These are phyloP conservation scores for Boletus reticuloceps DNA, from an alignment of 768 basidiomycete genomes.

Conservation along the genomic window DNA sequence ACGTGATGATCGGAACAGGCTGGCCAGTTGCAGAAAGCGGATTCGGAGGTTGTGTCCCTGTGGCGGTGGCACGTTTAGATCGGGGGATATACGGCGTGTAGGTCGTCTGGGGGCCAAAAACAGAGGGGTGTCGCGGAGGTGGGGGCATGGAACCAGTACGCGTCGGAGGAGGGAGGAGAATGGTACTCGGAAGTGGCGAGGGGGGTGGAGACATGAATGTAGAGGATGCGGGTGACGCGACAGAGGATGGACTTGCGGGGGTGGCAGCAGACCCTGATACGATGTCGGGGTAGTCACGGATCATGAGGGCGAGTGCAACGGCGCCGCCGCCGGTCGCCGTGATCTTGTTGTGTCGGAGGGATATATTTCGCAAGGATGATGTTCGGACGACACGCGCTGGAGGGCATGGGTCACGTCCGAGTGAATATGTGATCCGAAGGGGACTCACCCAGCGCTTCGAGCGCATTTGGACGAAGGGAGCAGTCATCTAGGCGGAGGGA, in stretches of 20 bases:
- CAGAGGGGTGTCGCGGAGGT: conserved; percentile 50
- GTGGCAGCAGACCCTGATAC: conserved; percentile 33
- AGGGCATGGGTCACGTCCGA: background rate
- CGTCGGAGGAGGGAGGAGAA: conserved; percentile 14
- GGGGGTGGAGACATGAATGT: conserved; percentile 32
- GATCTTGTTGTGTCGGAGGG: conserved; percentile 86
- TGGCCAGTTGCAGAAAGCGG: conserved; percentile 41
- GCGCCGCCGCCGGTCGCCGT: conserved; percentile 82
- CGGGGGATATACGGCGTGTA: conserved; percentile 84
- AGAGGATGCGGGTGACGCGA: conserved; percentile 13
- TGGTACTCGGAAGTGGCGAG: conserved; percentile 31
- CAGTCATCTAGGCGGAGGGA: conserved; percentile 91
- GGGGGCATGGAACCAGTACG: conserved; percentile 43
- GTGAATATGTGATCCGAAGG: background rate
- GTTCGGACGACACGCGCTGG: conserved; percentile 80
- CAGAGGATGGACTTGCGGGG: conserved; percentile 1
- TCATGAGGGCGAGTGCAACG: conserved; percentile 93
- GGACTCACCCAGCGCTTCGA: conserved; percentile 77
- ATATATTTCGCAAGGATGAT: conserved; percentile 84
- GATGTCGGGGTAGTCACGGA: conserved; percentile 90
- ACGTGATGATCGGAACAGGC: conserved; percentile 70
- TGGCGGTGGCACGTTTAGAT: conserved; percentile 41
- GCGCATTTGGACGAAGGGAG: conserved; percentile 61
- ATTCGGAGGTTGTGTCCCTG: conserved; percentile 26
- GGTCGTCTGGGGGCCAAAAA: conserved; percentile 57